Conservation (phyloP, 2,329 filamentous ascomycete species). For the Claviceps capensis region DNA sequence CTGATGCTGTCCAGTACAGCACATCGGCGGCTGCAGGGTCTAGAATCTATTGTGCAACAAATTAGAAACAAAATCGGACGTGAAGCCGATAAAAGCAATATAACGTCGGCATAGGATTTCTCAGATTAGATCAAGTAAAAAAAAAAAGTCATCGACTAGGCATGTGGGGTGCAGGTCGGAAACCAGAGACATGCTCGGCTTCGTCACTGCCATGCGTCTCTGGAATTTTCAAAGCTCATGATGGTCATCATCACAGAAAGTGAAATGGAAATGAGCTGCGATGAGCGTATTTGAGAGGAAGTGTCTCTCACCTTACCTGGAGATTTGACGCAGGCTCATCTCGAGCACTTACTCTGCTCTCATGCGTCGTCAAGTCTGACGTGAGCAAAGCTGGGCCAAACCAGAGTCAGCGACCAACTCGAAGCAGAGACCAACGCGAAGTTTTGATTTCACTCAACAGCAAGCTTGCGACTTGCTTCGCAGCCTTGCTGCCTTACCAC, state of each 20-base stretch:
- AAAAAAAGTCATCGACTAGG: conserved; percentile 18
- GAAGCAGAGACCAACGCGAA: no score
- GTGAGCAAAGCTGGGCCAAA: not conserved
- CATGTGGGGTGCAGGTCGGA: conserved; percentile 13
- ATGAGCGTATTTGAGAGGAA: not conserved
- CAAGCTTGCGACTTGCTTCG: not conserved
- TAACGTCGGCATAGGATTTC: not conserved
- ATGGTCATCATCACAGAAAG: conserved; percentile 26
- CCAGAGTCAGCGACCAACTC: no score
- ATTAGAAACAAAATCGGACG: conserved; percentile 20
- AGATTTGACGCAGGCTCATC: no score
- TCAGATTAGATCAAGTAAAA: conserved; percentile 58
- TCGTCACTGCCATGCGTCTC: conserved; percentile 26
- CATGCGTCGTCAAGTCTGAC: not conserved
- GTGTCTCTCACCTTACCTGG: not conserved
- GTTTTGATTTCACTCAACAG: no score
- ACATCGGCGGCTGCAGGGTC: conserved; percentile 37
- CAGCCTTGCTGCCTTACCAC: not conserved
- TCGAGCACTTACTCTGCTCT: no score
- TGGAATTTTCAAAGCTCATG: conserved; percentile 21
- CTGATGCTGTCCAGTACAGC: conserved; percentile 38
- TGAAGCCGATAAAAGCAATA: conserved; percentile 8
- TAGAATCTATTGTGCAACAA: conserved; percentile 27
- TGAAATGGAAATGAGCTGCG: not conserved
- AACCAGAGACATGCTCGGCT: conserved; percentile 42